Evolutionary conservation across 768 basidiomycete species (phyloP), one percentile per base, ranked within the genome.

Genomic region (Lepiota subincarnata): DNA sequence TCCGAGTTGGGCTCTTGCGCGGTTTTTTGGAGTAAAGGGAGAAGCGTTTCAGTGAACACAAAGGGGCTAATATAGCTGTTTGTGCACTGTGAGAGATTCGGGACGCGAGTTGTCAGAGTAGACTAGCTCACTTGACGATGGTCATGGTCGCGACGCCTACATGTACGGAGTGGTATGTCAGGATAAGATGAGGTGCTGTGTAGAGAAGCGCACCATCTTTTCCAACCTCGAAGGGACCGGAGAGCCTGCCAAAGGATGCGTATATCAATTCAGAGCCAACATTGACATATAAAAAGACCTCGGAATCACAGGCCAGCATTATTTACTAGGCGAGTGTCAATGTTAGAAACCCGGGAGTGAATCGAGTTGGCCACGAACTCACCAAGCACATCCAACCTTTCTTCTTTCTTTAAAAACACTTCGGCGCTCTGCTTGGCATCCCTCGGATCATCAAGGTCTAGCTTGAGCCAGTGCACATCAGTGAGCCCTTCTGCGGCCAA

Each of bases 371-470:
- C 20, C 20, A 36, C 28, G 4, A n/a, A 54, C 59, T 19, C 20
- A 82, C 83, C 57, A n/a, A 86, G 60, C 12, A 83, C 68, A 58
- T 86, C 83, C 45, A 86, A 61, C 26, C 81, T 69, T 35, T 63
- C 64, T 59, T 85, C 83, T 59, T 64, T 75, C 50, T 44, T 59
- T 65, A 78, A 61, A 56, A 84, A 78, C 31, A 68, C 73, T 47
- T 77, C 71, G 0, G 78, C 83, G 1, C 76, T 60, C 26, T 59
- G 62, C 57, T 73, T 80, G 20, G 75, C 77, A 24, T 67, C 64
- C 31, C 70, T 67, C 6, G 81, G 73, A 38, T 79, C 74, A 28
- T 62, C 60, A 34, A 86, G 62, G 62, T 84, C 80, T 4, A 85
- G 68, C 36, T 76, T 68, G n/a, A 79, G 58, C 71, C 72, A 82